Base-by-base conservation (phyloP, 805 yeast genomes). In the Ogataea ramenticola region DNA sequence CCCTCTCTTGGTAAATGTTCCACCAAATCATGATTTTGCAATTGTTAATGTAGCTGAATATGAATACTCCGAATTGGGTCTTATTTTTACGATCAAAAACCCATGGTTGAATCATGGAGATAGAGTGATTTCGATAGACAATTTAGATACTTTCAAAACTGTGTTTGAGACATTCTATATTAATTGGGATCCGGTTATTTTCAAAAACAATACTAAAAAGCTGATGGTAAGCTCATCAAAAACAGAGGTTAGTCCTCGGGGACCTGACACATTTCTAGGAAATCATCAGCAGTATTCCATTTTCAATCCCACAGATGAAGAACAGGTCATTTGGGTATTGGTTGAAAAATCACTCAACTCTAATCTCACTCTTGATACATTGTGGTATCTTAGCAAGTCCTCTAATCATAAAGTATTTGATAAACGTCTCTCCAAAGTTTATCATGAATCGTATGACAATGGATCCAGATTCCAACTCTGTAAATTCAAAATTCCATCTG, bases 1-100 rank as follows among this genome's bases (percentile, higher is more conserved):
- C 54, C 72, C 36, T n/a, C 66, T n/a, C n/a, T n/a, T n/a, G n/a
- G n/a, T n/a, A 30, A 61, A 65, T 2, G 61, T 85, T 27, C 65
- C 75, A 1, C 63, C 80, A 3, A 67, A 73, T 32, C 96, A 88
- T 60, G 96, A 88, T 59, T 88, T 86, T 56, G 70, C 85, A 0
- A 64, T 87, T 0, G 45, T 71, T 2, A 73, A 64, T n/a, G 43
- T 79, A 29, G 46, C 53, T 22, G 49, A 46, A 8, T 11, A 8
- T 29, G 32, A 29, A 48, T 50, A 5, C 29, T 14, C 51, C 48
- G 36, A 46, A 10, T 24, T 35, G 15, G 50, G 53, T 3, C 50
- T 37, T 30, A 32, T 49, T 2, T 45, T 73, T 2, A 48, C 52
- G 0, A 44, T 77, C 5, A 66, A 65, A 41, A 79, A 79, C 50